Base-by-base conservation (phyloP, 371 early-diverging fungal species). In the Sporodiniella umbellata region DNA sequence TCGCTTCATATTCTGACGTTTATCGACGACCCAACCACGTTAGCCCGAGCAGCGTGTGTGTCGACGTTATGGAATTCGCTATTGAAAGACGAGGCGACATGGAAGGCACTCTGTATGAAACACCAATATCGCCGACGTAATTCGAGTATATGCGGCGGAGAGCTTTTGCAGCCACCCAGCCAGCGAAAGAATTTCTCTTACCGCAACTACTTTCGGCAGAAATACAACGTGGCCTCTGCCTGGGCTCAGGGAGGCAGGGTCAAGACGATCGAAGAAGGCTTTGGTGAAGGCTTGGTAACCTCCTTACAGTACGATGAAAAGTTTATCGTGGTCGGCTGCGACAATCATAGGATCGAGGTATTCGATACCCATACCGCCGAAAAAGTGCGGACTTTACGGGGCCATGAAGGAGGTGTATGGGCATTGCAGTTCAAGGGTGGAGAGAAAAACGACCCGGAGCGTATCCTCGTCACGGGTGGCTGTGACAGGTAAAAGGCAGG, bases 351-450 rank as follows among this genome's bases (percentile, higher is more conserved):
- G 6, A 91, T 92, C 49, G 87, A 91, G 52, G 83, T 94, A 25
- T 93, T 89, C 73, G 89, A 89, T 62, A 85, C 86, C 15, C 68
- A 66, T 5, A 80, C 85, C 17, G 91, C 91, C 0, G 65, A 73
- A n/a, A 66, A 84, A 26, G 59, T 83, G 25, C 74, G 84, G 53
- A 80, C 83, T 17, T 70, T 95, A n/a, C 76, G 76, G 37, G 95
- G 95, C 1, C 97, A 96, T 69, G 84, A 83, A 44, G 95, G 95
- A n/a, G 95, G 97, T 33, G 93, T 96, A 1, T 96, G 97, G 97
- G 90, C 94, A 12, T 77, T 96, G 39, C 89, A 90, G 60, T 90
- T 80, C 57, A 83, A 86, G 40, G 85, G 80, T 28, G 75, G 76
- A 24, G 80, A 56, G 56, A 53, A 63, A 48, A 51, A 60, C 64